A percentile compares a stretch with the other conserved stretches of the same genome.
Conservation (phyloP, 2,329 filamentous ascomycete species). For the Ophiocordyceps sinensis region DNA sequence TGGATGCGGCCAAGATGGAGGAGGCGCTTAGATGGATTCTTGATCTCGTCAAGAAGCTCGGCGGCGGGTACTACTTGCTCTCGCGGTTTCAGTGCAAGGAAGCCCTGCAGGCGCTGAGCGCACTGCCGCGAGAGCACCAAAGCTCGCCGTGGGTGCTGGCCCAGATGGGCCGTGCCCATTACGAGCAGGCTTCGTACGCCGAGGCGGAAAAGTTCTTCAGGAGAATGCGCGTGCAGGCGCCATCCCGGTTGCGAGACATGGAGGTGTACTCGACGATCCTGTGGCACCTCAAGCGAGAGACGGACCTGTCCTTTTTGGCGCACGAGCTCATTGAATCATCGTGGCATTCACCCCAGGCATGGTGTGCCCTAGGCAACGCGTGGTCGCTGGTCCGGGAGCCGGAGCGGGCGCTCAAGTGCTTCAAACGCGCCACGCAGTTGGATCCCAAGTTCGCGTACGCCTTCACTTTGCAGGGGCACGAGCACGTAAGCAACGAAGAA, state of each 20-base stretch:
- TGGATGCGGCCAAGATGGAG: constrained; percentile 50
- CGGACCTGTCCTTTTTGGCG: constrained; percentile 79
- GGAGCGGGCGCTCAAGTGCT: constrained; percentile 86
- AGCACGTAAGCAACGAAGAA: constrained; percentile 91
- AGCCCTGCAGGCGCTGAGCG: constrained; percentile 58
- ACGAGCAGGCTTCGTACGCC: constrained; percentile 74
- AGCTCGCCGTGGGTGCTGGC: constrained; percentile 90
- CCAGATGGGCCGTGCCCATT: constrained; percentile 79
- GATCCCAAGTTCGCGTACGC: constrained; percentile 88
- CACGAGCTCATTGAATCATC: constrained; percentile 80
- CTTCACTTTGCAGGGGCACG: constrained; percentile 89
- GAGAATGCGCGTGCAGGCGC: constrained; percentile 63
- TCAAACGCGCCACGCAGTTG: constrained; percentile 84
- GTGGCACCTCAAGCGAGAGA: constrained; percentile 93
- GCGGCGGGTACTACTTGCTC: constrained; percentile 62
- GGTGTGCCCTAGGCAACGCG: constrained; percentile 90
- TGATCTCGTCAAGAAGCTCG: constrained; percentile 70
- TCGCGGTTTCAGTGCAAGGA: constrained; percentile 67
- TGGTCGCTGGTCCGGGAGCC: constrained; percentile 88
- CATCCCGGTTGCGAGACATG: constrained; percentile 83
- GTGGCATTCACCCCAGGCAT: constrained; percentile 83
- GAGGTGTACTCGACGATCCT: constrained; percentile 96
- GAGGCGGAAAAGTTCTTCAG: constrained; percentile 82
- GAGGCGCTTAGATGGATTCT: constrained; percentile 66
- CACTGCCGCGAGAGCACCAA: constrained; percentile 58